Evolutionary conservation across 2,329 filamentous ascomycete genomes (phyloP), one percentile per base, ranked within the genome.

Genomic region (Claviceps monticola): DNA sequence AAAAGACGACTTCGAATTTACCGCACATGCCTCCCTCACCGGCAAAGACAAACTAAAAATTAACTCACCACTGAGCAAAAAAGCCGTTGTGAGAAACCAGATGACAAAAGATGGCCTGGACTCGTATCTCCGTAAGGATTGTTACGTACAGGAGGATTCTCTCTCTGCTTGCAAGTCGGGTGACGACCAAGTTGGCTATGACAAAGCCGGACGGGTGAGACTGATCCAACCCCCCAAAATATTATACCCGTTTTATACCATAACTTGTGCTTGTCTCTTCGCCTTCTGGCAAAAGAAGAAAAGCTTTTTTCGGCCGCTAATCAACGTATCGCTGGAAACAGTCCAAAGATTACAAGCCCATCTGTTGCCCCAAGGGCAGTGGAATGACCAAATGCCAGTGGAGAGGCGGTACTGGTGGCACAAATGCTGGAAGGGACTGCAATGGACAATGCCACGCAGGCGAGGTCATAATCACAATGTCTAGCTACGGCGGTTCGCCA

Each of bases 381-480:
- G 49, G 41, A 34, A 49, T 48, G 26, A 47, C 39, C 17, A 39
- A 50, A 29, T 56, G 54, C 38, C 43, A 36, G 9, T 57, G 56
- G 54, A 51, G 54, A 29, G 56, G 54, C 7, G 37, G 39, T n/a
- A 52, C 49, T 23, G 41, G 43, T 11, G 43, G 43, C 43, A 45
- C 43, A 29, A 45, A 45, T 9, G 23, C 43, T 16, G 43, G 43
- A 29, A 16, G 43, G n/a, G 53, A 52, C 46, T 57, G 56, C 47
- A 53, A 57, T 21, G 54, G 56, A 7, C 52, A 53, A 34, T 57
- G 56, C 38, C 56, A 57, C 36, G 43, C 39, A 1, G 52, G 54
- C 11, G 56, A 57, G 16, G 47, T 53, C 1, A 56, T 17, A 7
- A 48, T 56, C 11, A 51, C 46, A 17, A 45, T 48, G 19, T 56